Percentiles rank a stretch among this genome's conserved stretches.
Conservation (phyloP, 495 filamentous ascomycete genomes). For the Tuber magnatum region DNA sequence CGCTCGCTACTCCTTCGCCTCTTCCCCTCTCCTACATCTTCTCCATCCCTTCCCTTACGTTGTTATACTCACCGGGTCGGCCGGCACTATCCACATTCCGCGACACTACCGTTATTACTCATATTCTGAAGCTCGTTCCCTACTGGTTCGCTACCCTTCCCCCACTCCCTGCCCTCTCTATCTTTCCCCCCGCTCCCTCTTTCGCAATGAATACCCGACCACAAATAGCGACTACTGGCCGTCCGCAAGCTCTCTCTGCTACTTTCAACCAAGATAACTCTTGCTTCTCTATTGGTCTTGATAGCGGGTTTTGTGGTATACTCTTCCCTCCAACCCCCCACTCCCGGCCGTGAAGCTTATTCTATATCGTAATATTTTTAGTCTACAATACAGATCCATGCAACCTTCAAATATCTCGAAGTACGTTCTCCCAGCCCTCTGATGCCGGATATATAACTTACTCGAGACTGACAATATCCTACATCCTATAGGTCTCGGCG, state of each 20-base stretch:
- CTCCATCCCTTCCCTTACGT: not conserved
- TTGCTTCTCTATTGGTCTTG: slow-evolving; percentile 82
- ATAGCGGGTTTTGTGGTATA: slow-evolving; percentile 80
- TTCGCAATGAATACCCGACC: slow-evolving; percentile 80
- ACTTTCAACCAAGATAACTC: slow-evolving; percentile 81
- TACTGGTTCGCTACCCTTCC: not conserved
- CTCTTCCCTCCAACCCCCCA: slow-evolving; percentile 19
- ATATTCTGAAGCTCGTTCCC: not conserved
- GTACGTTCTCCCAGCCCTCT: slow-evolving; percentile 44
- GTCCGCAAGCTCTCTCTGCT: slow-evolving; percentile 70
- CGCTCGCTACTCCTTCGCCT: not conserved
- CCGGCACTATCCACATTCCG: not conserved
- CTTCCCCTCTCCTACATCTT: not conserved
- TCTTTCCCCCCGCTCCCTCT: slow-evolving; percentile 3
- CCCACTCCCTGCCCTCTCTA: slow-evolving; percentile 7
- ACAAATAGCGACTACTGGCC: slow-evolving; percentile 67
- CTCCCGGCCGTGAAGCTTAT: slow-evolving; percentile 9
- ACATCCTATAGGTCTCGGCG: slow-evolving; percentile 62
- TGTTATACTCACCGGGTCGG: not conserved
- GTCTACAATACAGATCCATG: slow-evolving; percentile 75
- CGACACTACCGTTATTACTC: not conserved
- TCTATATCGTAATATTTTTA: slow-evolving; percentile 41
- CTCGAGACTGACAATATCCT: slow-evolving; percentile 8
- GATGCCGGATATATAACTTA: not conserved
- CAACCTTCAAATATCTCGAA: slow-evolving; percentile 61